These are phyloP conservation scores for Mycothermus thermophilus DNA, from an alignment of 495 filamentous ascomycete species.

Conservation along the genomic window DNA sequence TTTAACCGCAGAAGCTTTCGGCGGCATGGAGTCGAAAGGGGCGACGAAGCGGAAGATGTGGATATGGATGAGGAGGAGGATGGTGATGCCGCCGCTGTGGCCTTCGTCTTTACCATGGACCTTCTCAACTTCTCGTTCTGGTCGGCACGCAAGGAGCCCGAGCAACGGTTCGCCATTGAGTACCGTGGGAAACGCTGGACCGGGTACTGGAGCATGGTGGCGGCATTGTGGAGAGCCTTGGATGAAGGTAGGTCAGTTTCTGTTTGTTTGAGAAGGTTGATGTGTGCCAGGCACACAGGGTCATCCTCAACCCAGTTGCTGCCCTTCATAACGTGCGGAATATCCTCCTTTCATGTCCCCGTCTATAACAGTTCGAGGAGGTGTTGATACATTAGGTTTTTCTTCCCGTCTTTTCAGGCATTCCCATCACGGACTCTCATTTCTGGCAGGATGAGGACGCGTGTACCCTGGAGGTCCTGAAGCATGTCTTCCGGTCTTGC, in stretches of 20 bases:
- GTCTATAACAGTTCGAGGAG: no score
- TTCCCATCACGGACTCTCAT: constrained; percentile 76
- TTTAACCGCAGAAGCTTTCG: no score
- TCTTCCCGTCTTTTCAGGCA: no score
- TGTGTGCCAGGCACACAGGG: no score
- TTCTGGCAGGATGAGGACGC: constrained; percentile 73
- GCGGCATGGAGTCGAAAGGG: no score
- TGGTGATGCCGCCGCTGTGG: constrained; percentile 63
- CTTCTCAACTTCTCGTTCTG: constrained; percentile 94
- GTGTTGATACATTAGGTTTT: no score
- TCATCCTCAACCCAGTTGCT: no score
- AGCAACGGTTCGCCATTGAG: constrained; percentile 64
- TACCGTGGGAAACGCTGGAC: constrained; percentile 76
- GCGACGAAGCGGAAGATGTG: no score
- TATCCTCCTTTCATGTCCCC: no score
- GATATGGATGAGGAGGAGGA: no score
- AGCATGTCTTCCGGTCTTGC: constrained; percentile 70
- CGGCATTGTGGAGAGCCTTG: constrained; percentile 68
- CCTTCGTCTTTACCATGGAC: constrained; percentile 96
- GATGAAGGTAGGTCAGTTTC: constrained; percentile 56
- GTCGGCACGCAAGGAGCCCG: constrained; percentile 49
- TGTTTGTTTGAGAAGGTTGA: constrained; percentile 3
- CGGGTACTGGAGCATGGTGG: constrained; percentile 91
- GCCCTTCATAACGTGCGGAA: no score
- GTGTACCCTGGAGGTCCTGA: constrained; percentile 60